A percentile compares a stretch with the other conserved stretches of the same genome.
These are phyloP conservation scores for Claviceps maximensis DNA, from an alignment of 2,329 filamentous ascomycete species.

Conservation along the genomic window DNA sequence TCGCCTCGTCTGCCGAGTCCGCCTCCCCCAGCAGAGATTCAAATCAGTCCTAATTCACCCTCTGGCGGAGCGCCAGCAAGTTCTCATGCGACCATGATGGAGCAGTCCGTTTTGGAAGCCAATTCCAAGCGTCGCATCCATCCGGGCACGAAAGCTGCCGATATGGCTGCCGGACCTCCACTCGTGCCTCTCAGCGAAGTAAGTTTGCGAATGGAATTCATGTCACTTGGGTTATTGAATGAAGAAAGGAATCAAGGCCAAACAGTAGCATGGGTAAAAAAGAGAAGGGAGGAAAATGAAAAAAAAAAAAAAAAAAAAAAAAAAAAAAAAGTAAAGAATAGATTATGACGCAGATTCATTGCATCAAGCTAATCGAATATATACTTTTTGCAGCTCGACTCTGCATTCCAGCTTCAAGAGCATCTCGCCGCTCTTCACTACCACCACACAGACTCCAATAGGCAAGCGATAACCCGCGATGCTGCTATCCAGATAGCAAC, in stretches of 20 bases:
- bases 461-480: constrained; percentile 59
- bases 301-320: not conserved
- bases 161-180: constrained; percentile 88
- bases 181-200: constrained; percentile 77
- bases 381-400: constrained; percentile 58
- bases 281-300: not conserved
- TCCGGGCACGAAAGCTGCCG: constrained; percentile 77
- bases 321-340: not conserved
- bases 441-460: constrained; percentile 56
- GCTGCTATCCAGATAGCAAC: constrained; percentile 65
- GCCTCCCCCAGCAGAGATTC: constrained; percentile 87
- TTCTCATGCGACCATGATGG: constrained; percentile 47
- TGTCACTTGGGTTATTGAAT: not conserved
- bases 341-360: not conserved
- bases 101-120: constrained; percentile 52
- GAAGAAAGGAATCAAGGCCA: not conserved
- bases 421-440: constrained; percentile 89
- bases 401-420: constrained; percentile 92
- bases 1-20: constrained; percentile 91
- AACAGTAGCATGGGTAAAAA: not conserved
- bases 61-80: constrained; percentile 40
- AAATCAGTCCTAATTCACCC: constrained; percentile 71
- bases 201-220: constrained; percentile 17
- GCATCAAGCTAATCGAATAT: not conserved
- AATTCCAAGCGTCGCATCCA: constrained; percentile 76